Conservation (phyloP, 106 monocot genomes). For the Chionographis japonica region DNA sequence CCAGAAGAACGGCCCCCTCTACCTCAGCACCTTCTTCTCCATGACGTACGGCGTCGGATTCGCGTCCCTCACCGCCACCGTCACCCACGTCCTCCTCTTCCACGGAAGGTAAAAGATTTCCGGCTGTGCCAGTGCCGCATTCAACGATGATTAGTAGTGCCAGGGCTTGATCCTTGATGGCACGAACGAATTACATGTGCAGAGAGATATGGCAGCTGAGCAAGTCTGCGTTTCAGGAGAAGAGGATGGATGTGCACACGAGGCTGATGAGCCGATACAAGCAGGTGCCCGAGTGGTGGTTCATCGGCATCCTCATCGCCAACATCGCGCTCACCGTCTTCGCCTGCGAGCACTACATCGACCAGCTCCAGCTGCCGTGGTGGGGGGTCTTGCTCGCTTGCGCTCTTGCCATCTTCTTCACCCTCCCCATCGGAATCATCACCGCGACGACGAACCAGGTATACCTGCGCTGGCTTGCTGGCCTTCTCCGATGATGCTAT, state of each 20-base stretch:
- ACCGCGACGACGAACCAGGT: conserved; percentile 72
- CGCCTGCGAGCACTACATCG: conserved; percentile 75
- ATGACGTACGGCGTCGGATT: conserved; percentile 78
- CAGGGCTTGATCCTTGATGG: no score
- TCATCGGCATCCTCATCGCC: conserved; percentile 58
- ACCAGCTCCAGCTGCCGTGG: conserved; percentile 91
- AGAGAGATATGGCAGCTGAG: conserved; percentile 80
- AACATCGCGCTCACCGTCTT: conserved; percentile 65
- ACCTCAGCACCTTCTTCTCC: conserved; percentile 77
- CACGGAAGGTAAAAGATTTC: conserved; percentile 61
- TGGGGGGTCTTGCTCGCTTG: conserved; percentile 85
- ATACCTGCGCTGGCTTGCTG: not conserved
- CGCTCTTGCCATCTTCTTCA: conserved; percentile 62
- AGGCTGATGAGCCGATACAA: conserved; percentile 79
- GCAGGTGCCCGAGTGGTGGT: conserved; percentile 92
- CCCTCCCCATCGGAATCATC: conserved; percentile 81
- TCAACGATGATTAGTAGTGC: no score
- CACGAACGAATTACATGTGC: no score
- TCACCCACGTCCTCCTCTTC: conserved; percentile 72
- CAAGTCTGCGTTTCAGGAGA: conserved; percentile 66
- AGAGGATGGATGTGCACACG: conserved; percentile 86
- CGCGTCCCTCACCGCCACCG: conserved; percentile 70
- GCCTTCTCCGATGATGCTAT: no score
- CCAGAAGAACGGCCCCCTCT: conserved; percentile 56
- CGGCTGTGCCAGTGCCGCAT: not conserved